These are phyloP conservation scores for Keithomyces neogunnii DNA, from an alignment of 2,329 filamentous ascomycete species.

Conservation along the genomic window DNA sequence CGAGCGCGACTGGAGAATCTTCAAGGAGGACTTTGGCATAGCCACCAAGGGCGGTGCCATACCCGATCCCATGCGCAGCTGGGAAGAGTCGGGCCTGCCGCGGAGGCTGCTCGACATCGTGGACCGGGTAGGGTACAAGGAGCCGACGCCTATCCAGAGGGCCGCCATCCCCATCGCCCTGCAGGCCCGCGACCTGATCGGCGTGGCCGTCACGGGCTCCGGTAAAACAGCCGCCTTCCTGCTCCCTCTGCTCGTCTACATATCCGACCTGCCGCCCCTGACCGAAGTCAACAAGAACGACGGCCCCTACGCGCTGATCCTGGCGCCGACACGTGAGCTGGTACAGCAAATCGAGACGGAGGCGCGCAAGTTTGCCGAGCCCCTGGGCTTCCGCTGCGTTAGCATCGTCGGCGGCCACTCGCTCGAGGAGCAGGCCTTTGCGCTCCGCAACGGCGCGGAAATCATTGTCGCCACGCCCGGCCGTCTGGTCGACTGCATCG, in stretches of 20 bases:
- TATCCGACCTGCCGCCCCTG: slow-evolving; percentile 78
- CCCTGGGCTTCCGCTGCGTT: slow-evolving; percentile 87
- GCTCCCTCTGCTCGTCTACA: slow-evolving; percentile 87
- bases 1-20: slow-evolving; percentile 97
- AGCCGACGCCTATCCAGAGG: slow-evolving; percentile 85
- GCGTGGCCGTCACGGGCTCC: slow-evolving; percentile 94
- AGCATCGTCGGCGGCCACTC: slow-evolving; percentile 97
- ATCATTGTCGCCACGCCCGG: slow-evolving; percentile 98
- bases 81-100: slow-evolving; percentile 78
- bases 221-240: slow-evolving; percentile 97
- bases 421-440: slow-evolving; percentile 87
- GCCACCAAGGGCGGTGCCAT: slow-evolving; percentile 85
- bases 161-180: slow-evolving; percentile 93
- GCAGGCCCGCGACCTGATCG: slow-evolving; percentile 90
- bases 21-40: slow-evolving; percentile 99
- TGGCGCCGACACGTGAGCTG: slow-evolving; percentile 92
- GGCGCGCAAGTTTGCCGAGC: slow-evolving; percentile 82
- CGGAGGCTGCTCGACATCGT: slow-evolving; percentile 72
- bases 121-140: slow-evolving; percentile 76
- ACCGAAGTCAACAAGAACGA: slow-evolving; percentile 85
- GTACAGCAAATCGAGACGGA: slow-evolving; percentile 96
- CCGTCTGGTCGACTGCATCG: slow-evolving; percentile 94
- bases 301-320: slow-evolving; percentile 92
- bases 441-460: slow-evolving; percentile 84
- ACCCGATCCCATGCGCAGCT: slow-evolving; percentile 93